These are phyloP conservation scores for Pythium vanterpoolii DNA, from an alignment of 352 stramenopile species.

Conservation along the genomic window DNA sequence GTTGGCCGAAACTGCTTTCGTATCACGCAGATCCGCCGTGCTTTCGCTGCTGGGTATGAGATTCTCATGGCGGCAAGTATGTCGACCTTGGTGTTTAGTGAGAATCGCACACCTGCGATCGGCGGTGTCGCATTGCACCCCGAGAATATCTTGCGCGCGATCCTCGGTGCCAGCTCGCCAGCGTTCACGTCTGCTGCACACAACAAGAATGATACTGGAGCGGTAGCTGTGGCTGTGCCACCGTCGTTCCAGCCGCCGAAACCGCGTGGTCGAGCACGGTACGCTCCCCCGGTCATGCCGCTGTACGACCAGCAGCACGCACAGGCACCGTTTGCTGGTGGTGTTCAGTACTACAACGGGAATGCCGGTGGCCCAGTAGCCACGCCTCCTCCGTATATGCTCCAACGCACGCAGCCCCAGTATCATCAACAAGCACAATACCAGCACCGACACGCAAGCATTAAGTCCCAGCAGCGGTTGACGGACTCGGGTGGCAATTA, in stretches of 20 bases:
- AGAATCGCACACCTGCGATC: slow-evolving; percentile 55
- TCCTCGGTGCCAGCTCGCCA: slow-evolving; percentile 53
- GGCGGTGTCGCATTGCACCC: slow-evolving; percentile 69
- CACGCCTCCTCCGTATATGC: slow-evolving; percentile 14
- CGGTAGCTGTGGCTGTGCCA: background rate
- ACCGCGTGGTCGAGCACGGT: slow-evolving; percentile 1
- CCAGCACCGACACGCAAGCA: slow-evolving; percentile 20
- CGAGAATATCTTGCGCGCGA: slow-evolving; percentile 73
- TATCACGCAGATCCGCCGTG: slow-evolving; percentile 87
- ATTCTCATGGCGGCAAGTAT: slow-evolving; percentile 63
- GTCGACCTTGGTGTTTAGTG: slow-evolving; percentile 43
- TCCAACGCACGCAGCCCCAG: slow-evolving; percentile 20
- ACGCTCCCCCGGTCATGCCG: background rate
- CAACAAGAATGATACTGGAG: slow-evolving; percentile 1
- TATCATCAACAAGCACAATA: slow-evolving; percentile 17
- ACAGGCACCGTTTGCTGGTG: background rate
- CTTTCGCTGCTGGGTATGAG: slow-evolving; percentile 69
- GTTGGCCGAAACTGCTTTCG: slow-evolving; percentile 95
- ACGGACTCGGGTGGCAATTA: slow-evolving; percentile 15
- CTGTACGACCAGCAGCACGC: slow-evolving; percentile 19
- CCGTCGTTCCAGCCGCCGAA: slow-evolving; percentile 9
- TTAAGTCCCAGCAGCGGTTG: slow-evolving; percentile 27
- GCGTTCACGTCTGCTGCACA: slow-evolving; percentile 24
- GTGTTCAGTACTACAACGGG: slow-evolving; percentile 12
- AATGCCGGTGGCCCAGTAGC: background rate